Conservation (phyloP, 2,329 filamentous ascomycete genomes). For the Colletotrichum costaricense region DNA sequence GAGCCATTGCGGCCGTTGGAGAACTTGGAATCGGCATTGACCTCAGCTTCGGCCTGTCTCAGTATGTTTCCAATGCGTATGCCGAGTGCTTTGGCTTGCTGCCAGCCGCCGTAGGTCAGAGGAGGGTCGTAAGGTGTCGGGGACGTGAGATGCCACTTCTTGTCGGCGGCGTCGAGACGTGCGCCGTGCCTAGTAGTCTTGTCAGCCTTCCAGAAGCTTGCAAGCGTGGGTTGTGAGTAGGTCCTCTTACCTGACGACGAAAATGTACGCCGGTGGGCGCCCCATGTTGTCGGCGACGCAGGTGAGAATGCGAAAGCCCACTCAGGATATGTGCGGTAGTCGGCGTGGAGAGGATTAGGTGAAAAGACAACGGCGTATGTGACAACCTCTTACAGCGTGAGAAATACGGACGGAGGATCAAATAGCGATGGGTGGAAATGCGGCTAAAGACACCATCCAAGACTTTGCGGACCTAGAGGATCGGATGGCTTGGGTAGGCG, state of each 20-base stretch:
- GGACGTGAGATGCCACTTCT: constrained; percentile 93
- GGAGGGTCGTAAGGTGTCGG: constrained; percentile 96
- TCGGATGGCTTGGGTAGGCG: constrained; percentile 27
- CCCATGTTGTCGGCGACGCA: constrained; percentile 47
- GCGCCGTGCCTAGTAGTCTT: constrained; percentile 78
- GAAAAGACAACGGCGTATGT: constrained; percentile 10
- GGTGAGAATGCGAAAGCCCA: neutral
- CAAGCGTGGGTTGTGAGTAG: neutral
- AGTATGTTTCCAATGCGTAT: constrained; percentile 83
- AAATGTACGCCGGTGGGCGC: constrained; percentile 55
- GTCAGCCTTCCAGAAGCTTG: constrained; percentile 5
- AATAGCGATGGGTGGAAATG: constrained; percentile 13
- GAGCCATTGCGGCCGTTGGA: constrained; percentile 38
- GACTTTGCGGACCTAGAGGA: neutral
- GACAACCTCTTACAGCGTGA: constrained; percentile 4
- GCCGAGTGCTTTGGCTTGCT: constrained; percentile 85
- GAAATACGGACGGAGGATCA: constrained; percentile 15
- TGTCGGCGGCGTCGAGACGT: constrained; percentile 93
- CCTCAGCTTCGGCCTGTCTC: constrained; percentile 61
- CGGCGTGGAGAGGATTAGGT: neutral
- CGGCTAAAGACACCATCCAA: constrained; percentile 19
- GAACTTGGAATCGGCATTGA: constrained; percentile 42
- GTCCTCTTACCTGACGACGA: constrained; percentile 54
- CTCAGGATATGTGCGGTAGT: neutral
- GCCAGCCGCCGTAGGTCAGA: constrained; percentile 93